Percentiles rank a stretch among this genome's conserved stretches.
Evolutionary conservation across 2,329 filamentous ascomycete species (phyloP).

Genomic region (Cordyceps tenuipes): DNA sequence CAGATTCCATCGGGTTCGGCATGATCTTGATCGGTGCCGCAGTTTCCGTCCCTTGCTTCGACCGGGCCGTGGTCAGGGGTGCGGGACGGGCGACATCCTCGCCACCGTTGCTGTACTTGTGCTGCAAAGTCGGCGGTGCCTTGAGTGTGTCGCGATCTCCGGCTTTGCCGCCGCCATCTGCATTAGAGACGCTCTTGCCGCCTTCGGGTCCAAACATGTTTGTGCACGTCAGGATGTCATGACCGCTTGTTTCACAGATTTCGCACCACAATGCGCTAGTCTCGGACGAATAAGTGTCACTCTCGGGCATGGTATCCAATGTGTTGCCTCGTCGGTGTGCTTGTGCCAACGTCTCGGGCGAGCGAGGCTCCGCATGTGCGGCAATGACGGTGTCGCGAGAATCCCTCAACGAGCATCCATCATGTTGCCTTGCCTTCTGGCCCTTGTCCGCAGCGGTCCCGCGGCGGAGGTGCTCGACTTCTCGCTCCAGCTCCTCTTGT

Average conservation of each 20-base stretch:
- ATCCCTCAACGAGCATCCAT: slow-evolving; percentile 54
- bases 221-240: slow-evolving; percentile 90
- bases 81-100: slow-evolving; percentile 41
- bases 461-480: slow-evolving; percentile 60
- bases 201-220: slow-evolving; percentile 65
- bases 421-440: slow-evolving; percentile 31
- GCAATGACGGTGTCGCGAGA: slow-evolving; percentile 58
- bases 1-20: slow-evolving; percentile 55
- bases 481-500: slow-evolving; percentile 80
- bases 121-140: slow-evolving; percentile 19
- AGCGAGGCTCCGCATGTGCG: slow-evolving; percentile 40
- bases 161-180: slow-evolving; percentile 26
- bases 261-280: slow-evolving; percentile 80
- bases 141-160: slow-evolving; percentile 28
- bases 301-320: slow-evolving; percentile 63
- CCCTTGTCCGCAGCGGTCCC: slow-evolving; percentile 24
- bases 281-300: slow-evolving; percentile 62
- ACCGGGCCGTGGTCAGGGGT: slow-evolving; percentile 44
- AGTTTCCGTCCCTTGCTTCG: slow-evolving; percentile 32
- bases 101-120: slow-evolving; percentile 14
- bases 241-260: slow-evolving; percentile 84
- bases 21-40: slow-evolving; percentile 39
- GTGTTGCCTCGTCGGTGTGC: slow-evolving; percentile 44
- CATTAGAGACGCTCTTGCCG: slow-evolving; percentile 23
- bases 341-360: slow-evolving; percentile 37